Conservation (phyloP, 176 grass and related monocot genomes). For the Eragrostis curvula region DNA sequence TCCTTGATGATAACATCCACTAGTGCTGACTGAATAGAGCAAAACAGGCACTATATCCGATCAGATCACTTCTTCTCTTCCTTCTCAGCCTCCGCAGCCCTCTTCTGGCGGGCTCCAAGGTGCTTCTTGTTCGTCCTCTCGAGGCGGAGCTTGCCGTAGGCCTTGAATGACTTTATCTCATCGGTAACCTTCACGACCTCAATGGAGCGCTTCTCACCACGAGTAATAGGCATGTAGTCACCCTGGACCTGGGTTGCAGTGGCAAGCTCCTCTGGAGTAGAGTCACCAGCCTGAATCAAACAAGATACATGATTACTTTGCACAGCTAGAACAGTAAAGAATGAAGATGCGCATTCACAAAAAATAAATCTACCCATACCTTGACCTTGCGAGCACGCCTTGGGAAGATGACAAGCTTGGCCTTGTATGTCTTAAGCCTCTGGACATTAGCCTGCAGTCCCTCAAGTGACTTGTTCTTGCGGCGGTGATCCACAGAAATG, state of each 20-base stretch:
- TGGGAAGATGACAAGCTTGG: constrained; percentile 97
- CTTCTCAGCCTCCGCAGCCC: constrained; percentile 85
- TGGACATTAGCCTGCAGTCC: constrained; percentile 80
- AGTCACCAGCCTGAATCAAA: constrained; percentile 78
- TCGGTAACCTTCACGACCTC: constrained; percentile 85
- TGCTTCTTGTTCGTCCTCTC: constrained; percentile 92
- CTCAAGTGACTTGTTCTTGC: constrained; percentile 87
- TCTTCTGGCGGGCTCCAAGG: constrained; percentile 75
- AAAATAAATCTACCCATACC: constrained; percentile 35
- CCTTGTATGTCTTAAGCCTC: constrained; percentile 92
- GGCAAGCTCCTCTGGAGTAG: constrained; percentile 79
- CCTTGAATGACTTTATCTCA: constrained; percentile 77
- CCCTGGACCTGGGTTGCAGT: constrained; percentile 86
- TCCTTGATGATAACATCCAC: constrained; percentile 22
- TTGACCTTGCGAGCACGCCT: constrained; percentile 75
- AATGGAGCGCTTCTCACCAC: constrained; percentile 70
- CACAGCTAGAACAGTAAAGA: not conserved
- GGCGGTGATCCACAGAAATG: constrained; percentile 82
- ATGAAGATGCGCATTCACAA: not conserved
- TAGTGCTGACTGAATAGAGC: constrained; percentile 28
- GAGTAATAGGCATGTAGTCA: constrained; percentile 80
- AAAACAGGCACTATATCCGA: not conserved
- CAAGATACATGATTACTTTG: not conserved
- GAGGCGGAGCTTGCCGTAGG: constrained; percentile 79
- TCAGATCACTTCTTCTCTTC: constrained; percentile 91